Conservation (phyloP, 805 yeast species). For the Cyberlindnera galapagoensis region DNA sequence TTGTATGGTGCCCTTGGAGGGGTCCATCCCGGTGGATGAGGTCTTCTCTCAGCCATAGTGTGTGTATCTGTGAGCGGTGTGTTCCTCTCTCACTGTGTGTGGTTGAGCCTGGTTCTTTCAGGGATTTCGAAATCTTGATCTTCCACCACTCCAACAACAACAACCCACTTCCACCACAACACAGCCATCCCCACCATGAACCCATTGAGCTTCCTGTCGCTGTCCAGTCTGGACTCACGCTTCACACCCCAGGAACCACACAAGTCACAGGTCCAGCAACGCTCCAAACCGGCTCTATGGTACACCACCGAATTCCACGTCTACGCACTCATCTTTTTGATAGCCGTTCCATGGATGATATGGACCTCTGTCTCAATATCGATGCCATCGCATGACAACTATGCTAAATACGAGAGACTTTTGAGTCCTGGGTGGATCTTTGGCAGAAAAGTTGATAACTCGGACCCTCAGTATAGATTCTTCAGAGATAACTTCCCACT, state of each 20-base stretch:
- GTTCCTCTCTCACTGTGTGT: not conserved
- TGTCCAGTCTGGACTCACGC: constrained; percentile 37
- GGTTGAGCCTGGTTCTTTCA: not conserved
- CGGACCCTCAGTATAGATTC: constrained; percentile 83
- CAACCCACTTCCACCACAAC: not conserved
- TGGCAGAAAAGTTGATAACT: constrained; percentile 87
- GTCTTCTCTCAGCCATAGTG: constrained; percentile 46
- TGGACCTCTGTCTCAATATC: constrained; percentile 79
- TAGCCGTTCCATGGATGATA: constrained; percentile 79
- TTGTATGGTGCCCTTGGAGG: constrained; percentile 58
- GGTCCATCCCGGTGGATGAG: constrained; percentile 74
- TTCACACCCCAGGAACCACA: constrained; percentile 19
- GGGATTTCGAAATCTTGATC: not conserved
- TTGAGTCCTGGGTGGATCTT: constrained; percentile 82
- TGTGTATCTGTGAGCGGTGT: too few relatives aligned
- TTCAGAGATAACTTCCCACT: constrained; percentile 75
- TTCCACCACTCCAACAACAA: not conserved
- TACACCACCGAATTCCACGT: constrained; percentile 64
- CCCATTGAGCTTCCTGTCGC: constrained; percentile 24
- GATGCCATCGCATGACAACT: constrained; percentile 68
- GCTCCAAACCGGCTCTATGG: constrained; percentile 57
- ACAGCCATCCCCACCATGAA: not conserved
- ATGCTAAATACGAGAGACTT: constrained; percentile 50
- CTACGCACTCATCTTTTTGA: constrained; percentile 54
- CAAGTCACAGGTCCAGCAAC: constrained; percentile 9